Base-by-base conservation (phyloP, 2,329 filamentous ascomycete genomes). In the Epichloe gansuensis region DNA sequence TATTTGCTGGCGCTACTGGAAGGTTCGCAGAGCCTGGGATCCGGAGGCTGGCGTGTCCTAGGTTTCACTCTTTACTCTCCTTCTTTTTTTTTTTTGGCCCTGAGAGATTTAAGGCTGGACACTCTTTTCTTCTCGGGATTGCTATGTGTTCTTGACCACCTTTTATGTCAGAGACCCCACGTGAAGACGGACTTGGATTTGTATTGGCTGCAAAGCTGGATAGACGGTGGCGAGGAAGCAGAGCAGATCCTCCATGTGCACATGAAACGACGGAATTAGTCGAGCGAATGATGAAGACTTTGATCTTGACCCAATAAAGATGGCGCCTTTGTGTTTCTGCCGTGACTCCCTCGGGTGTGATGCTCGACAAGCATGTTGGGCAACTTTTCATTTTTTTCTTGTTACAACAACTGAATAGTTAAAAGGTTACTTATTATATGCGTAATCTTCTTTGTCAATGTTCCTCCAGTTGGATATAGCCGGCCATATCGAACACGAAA, bases 71-170 rank as follows among this genome's bases (percentile, higher is more conserved):
- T 15, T 54, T 52, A 31, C 17, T 37, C 15, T 21, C 23, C 43
- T 23, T 56, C 56, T 48, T 48, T 58, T 56, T 54, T 53, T 48
- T 50, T 43, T 50, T 48, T 48, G n/a, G 38, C 39, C 45, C 39
- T 50, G 45, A 46, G 46, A 31, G 31, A 31, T 17, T 17, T 23
- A 51, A 48, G 39, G 38, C 44, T 50, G 46, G 35, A 51, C 52
- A 46, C 49, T 52, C 45, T 9, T 46, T 45, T 49, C 34, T 43
- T 35, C 34, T 49, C 44, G 37, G 46, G 17, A 42, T 42, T 41
- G 35, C 17, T 25, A 12, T 43, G 12, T 47, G 21, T 31, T 53
- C 12, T 12, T 47, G 12, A 38, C 9, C 39, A 37, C 38, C 28
- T 45, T 23, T 7, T 46, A 46, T 46, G 25, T 48, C 34, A 28